Conservation (phyloP, 2,329 filamentous ascomycete species). For the Trichoderma hamatum region DNA sequence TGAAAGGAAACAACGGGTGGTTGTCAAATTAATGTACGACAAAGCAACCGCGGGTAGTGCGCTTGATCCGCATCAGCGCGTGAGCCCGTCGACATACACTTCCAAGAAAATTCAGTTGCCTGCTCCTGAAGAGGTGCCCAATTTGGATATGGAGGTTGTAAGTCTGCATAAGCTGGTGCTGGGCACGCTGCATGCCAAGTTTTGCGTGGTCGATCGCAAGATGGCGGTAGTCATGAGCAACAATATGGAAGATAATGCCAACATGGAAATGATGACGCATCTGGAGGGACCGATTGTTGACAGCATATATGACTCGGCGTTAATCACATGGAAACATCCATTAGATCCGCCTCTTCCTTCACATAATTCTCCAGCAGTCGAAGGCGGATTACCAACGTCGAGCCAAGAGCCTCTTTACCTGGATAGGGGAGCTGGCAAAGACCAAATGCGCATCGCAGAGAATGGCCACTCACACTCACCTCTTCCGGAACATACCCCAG, state of each 20-base stretch:
- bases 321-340: constrained; percentile 71
- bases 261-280: constrained; percentile 79
- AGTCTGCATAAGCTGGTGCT: constrained; percentile 72
- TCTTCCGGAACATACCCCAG: constrained; percentile 59
- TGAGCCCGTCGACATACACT: constrained; percentile 61
- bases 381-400: constrained; percentile 18
- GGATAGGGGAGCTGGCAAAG: neutral
- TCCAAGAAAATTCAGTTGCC: constrained; percentile 64
- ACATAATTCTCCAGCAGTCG: neutral
- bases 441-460: neutral
- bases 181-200: constrained; percentile 78
- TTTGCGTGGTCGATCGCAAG: constrained; percentile 73
- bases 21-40: constrained; percentile 78
- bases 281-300: constrained; percentile 78
- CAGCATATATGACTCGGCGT: constrained; percentile 71
- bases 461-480: neutral
- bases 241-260: constrained; percentile 78
- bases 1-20: constrained; percentile 56
- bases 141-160: constrained; percentile 71
- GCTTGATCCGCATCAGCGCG: constrained; percentile 65
- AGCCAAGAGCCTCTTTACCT: constrained; percentile 9
- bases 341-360: constrained; percentile 40
- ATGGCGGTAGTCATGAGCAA: constrained; percentile 75
- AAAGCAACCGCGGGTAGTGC: constrained; percentile 67
- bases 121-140: constrained; percentile 64